Conservation (phyloP, 208 protist genomes). For the Crithidia fasciculata region DNA sequence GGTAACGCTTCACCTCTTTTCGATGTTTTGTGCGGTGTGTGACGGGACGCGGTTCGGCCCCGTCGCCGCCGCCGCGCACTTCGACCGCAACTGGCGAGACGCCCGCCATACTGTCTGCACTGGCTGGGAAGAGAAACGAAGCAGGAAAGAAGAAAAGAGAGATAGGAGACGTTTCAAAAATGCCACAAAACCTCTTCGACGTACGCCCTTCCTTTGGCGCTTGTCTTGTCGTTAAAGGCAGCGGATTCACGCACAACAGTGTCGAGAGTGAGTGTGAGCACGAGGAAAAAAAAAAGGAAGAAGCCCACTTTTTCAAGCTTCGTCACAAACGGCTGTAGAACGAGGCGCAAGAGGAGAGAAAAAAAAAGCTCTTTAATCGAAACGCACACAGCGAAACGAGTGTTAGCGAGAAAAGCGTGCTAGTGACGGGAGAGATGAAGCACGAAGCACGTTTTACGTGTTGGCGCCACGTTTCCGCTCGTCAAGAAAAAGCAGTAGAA, state of each 20-base stretch:
- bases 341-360: neutral
- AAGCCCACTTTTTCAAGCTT: neutral
- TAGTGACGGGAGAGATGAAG: no score
- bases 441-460: no score
- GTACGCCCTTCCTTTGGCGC: no score
- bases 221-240: no score
- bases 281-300: conserved; percentile 13
- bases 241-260: no score
- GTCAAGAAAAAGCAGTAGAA: no score
- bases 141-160: neutral
- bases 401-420: no score
- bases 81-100: conserved; percentile 1
- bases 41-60: conserved; percentile 5
- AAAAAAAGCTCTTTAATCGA: neutral
- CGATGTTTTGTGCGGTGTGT: conserved; percentile 65
- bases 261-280: no score
- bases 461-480: no score
- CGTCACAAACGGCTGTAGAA: neutral
- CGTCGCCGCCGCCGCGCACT: conserved; percentile 4
- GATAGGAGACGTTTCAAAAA: no score
- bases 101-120: neutral
- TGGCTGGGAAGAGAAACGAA: neutral
- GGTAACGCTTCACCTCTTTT: conserved; percentile 77
- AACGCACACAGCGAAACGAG: no score
- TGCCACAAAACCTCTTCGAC: no score